Percentiles rank a stretch among this genome's conserved stretches.
phyloP scores from a whole-genome alignment of 164 flowering plant genomes.

The Umbilicus rupestris region DNA sequence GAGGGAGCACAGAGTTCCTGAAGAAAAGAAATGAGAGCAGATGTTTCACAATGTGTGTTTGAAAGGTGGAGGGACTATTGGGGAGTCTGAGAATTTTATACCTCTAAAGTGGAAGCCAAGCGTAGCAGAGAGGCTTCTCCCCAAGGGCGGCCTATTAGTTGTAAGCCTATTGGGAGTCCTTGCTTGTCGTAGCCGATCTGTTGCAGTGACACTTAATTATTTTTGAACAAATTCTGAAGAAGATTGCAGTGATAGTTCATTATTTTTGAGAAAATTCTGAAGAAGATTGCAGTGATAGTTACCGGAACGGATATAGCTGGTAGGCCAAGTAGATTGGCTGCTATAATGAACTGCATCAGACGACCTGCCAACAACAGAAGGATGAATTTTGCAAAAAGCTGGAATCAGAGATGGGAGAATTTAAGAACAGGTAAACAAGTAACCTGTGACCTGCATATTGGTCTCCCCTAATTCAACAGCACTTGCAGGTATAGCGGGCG shows the following conservation, averaged over 20 bases:
- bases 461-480: constrained; percentile 73
- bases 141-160: constrained; percentile 96
- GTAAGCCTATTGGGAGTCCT: constrained; percentile 97
- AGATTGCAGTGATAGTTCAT: constrained; percentile 20
- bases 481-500: constrained; percentile 68
- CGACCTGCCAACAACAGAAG: constrained; percentile 34
- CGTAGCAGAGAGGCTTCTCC: constrained; percentile 81
- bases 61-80: no score
- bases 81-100: constrained; percentile 13
- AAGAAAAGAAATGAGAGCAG: constrained; percentile 5
- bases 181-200: constrained; percentile 95
- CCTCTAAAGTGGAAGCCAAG: constrained; percentile 79
- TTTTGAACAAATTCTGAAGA: background rate
- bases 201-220: no score
- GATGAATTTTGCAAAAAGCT: background rate
- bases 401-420: background rate
- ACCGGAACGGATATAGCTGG: constrained; percentile 95
- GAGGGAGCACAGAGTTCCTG: constrained; percentile 52
- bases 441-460: constrained; percentile 67
- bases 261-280: background rate
- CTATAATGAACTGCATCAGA: constrained; percentile 68
- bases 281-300: constrained; percentile 18
- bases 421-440: constrained; percentile 11
- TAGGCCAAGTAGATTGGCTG: constrained; percentile 86
- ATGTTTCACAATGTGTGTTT: no score